These are phyloP conservation scores for Vitellaria paradoxa DNA, from an alignment of 179 eudicot genomes.

Conservation along the genomic window DNA sequence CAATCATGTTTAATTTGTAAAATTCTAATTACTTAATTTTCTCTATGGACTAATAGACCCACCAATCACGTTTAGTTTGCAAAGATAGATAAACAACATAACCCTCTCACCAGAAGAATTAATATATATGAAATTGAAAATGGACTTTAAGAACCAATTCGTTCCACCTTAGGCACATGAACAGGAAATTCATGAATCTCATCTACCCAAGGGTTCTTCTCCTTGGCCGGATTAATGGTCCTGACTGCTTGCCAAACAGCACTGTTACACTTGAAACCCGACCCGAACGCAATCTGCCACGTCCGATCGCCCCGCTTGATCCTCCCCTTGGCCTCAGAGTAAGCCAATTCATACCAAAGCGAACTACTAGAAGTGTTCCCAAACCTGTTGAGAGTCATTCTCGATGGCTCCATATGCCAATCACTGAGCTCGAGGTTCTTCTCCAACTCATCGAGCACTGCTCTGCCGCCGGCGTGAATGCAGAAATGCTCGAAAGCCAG, in stretches of 20 bases:
- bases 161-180: constrained; percentile 33
- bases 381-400: constrained; percentile 48
- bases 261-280: constrained; percentile 49
- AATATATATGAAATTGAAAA: background rate
- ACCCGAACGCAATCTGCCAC: constrained; percentile 53
- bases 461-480: constrained; percentile 52
- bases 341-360: constrained; percentile 46
- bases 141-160: constrained; percentile 12
- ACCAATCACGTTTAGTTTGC: background rate
- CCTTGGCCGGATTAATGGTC: constrained; percentile 35
- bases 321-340: constrained; percentile 46
- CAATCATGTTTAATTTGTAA: background rate
- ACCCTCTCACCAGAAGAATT: background rate
- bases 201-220: constrained; percentile 48
- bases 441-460: constrained; percentile 45
- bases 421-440: constrained; percentile 40
- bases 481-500: constrained; percentile 54
- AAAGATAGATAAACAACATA: background rate
- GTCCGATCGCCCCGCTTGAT: constrained; percentile 38
- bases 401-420: constrained; percentile 59
- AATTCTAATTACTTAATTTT: background rate
- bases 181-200: constrained; percentile 47
- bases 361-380: constrained; percentile 51
- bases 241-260: constrained; percentile 41
- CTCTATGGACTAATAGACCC: background rate